Percentiles rank a stretch among this genome's conserved stretches.
phyloP scores from a whole-genome alignment of 2,329 filamentous ascomycete species.

The Corniculantispora saksenae region DNA sequence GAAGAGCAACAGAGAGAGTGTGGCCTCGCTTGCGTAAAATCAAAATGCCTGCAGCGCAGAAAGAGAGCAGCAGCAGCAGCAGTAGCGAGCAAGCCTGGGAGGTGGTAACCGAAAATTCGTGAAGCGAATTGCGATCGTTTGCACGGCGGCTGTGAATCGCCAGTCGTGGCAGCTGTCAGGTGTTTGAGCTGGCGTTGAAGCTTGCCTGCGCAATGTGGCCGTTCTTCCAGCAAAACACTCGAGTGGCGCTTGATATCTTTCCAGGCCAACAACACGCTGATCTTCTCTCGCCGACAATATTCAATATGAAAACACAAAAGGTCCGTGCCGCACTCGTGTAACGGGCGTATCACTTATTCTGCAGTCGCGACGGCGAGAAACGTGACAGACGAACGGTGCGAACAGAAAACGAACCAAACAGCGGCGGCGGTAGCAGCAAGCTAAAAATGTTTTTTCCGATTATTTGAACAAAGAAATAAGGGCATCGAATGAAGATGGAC shows the following conservation, averaged over 20 bases:
- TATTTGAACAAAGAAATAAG: background rate
- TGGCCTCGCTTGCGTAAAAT: slow-evolving; percentile 4
- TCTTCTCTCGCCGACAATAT: background rate
- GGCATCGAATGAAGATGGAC: background rate
- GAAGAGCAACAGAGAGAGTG: slow-evolving; percentile 21
- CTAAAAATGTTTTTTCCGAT: background rate
- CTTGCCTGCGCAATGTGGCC: background rate
- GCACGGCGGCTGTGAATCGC: slow-evolving; percentile 14
- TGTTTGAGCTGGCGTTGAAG: background rate
- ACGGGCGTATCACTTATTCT: slow-evolving; percentile 9
- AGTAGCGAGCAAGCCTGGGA: background rate
- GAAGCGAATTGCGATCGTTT: slow-evolving; percentile 13
- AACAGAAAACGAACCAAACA: background rate
- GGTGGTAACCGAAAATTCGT: background rate
- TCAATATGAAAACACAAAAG: background rate
- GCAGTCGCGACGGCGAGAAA: background rate
- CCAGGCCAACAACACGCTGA: background rate
- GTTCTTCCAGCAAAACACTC: background rate
- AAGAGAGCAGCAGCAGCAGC: slow-evolving; percentile 5
- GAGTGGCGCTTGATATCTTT: background rate
- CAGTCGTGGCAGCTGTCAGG: slow-evolving; percentile 16
- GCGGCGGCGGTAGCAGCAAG: background rate
- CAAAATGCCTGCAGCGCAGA: background rate
- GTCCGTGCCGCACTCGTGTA: slow-evolving; percentile 6
- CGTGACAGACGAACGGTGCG: background rate